Conservation (phyloP, 192 early-diverging fungal species). For the Coemansia sp. region DNA sequence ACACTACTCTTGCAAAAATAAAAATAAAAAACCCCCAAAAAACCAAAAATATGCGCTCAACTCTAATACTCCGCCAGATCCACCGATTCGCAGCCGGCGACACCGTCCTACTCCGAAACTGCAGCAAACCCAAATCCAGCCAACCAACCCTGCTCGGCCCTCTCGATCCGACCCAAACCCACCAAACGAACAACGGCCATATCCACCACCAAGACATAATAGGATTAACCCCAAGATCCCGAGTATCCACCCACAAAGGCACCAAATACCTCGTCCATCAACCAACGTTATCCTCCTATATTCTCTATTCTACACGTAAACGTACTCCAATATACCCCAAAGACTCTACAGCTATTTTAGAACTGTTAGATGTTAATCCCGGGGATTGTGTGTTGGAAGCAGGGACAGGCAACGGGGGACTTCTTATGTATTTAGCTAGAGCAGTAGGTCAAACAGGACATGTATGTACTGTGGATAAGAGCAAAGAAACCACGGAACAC, state of each 20-base stretch:
- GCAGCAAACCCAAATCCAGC: constrained; percentile 9
- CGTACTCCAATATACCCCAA: constrained; percentile 69
- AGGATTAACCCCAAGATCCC: constrained; percentile 20
- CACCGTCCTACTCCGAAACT: constrained; percentile 39
- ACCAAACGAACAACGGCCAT: constrained; percentile 18
- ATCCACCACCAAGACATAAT: constrained; percentile 32
- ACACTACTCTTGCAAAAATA: too few relatives aligned
- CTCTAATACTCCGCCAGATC: too few relatives aligned
- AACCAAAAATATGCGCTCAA: too few relatives aligned
- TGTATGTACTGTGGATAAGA: constrained; percentile 62
- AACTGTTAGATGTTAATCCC: constrained; percentile 59
- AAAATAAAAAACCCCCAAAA: too few relatives aligned
- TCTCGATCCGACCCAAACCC: neutral
- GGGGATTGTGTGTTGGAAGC: constrained; percentile 66
- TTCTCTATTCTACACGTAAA: constrained; percentile 20
- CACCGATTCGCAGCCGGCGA: constrained; percentile 29
- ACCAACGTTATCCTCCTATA: constrained; percentile 41
- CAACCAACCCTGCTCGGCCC: constrained; percentile 31
- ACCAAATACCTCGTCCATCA: constrained; percentile 34
- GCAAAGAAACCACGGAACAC: constrained; percentile 41
- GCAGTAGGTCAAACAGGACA: constrained; percentile 44
- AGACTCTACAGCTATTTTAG: constrained; percentile 56
- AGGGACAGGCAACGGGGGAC: constrained; percentile 68
- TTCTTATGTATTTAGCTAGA: constrained; percentile 64
- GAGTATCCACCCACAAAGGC: constrained; percentile 13